These are phyloP conservation scores for Backusella macrospora DNA, from an alignment of 192 early-diverging fungal species.

Conservation along the genomic window DNA sequence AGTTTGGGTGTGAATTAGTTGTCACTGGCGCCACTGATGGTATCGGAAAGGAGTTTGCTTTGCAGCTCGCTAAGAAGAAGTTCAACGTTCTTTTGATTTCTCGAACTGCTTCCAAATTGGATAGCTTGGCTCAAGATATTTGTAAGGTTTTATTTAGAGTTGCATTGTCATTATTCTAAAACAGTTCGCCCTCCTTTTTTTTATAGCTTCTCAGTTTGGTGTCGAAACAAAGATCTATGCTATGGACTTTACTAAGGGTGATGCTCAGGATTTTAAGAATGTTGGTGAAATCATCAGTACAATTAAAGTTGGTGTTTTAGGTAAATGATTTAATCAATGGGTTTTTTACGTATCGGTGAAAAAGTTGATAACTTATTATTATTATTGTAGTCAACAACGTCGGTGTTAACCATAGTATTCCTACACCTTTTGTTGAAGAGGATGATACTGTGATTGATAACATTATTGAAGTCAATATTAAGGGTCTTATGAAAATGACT, in stretches of 20 bases:
- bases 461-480: slow-evolving; percentile 89
- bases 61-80: slow-evolving; percentile 81
- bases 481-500: slow-evolving; percentile 81
- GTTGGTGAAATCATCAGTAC: slow-evolving; percentile 59
- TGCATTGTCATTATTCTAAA: not conserved
- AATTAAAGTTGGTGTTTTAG: slow-evolving; percentile 62
- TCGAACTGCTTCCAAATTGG: slow-evolving; percentile 81
- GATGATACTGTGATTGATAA: slow-evolving; percentile 58
- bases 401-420: slow-evolving; percentile 88
- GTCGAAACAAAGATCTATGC: slow-evolving; percentile 68
- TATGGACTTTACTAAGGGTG: slow-evolving; percentile 80
- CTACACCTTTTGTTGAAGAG: slow-evolving; percentile 85
- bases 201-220: slow-evolving; percentile 44
- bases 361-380: not conserved
- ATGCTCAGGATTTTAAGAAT: slow-evolving; percentile 65
- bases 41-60: slow-evolving; percentile 93
- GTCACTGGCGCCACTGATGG: slow-evolving; percentile 97
- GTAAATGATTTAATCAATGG: slow-evolving; percentile 30
- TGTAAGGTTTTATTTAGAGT: slow-evolving; percentile 35
- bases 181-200: not conserved
- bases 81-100: slow-evolving; percentile 87
- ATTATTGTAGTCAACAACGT: slow-evolving; percentile 88
- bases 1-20: slow-evolving; percentile 46
- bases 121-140: slow-evolving; percentile 70
- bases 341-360: not conserved